These are phyloP conservation scores for Trichodelitschia bisporula DNA, from an alignment of 495 filamentous ascomycete species.

Conservation along the genomic window DNA sequence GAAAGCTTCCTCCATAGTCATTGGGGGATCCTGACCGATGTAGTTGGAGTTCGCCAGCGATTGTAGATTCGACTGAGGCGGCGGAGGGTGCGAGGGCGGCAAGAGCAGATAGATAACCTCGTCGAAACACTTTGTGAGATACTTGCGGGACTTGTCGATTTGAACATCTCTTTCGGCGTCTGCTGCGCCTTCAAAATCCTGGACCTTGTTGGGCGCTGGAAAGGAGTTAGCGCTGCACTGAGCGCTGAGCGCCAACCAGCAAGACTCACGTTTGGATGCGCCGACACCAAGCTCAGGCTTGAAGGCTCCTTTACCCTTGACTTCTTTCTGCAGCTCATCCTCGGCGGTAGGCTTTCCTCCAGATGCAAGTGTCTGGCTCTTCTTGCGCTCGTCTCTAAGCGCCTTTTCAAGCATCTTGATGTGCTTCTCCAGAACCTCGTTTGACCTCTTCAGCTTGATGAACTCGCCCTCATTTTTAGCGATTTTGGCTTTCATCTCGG, in stretches of 20 bases:
- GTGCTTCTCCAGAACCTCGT: slow-evolving; percentile 71
- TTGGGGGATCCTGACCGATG: slow-evolving; percentile 10
- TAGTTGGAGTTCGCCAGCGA: slow-evolving; percentile 8
- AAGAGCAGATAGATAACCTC: slow-evolving; percentile 23
- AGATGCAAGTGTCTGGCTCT: slow-evolving; percentile 13
- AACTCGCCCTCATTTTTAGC: slow-evolving; percentile 82
- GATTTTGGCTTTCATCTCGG: slow-evolving; percentile 97
- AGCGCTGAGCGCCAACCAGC: too few species aligned
- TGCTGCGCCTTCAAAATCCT: too few species aligned
- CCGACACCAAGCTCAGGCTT: too few species aligned
- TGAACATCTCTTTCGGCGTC: slow-evolving; percentile 16
- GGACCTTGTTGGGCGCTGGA: too few species aligned
- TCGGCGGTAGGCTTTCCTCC: slow-evolving; percentile 10
- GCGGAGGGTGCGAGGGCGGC: slow-evolving; percentile 19
- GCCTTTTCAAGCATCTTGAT: slow-evolving; percentile 77
- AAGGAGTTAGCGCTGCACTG: too few species aligned
- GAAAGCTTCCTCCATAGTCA: slow-evolving; percentile 17
- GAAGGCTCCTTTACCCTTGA: slow-evolving; percentile 6
- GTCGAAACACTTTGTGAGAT: slow-evolving; percentile 19
- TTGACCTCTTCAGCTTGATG: slow-evolving; percentile 58
- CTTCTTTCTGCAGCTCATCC: slow-evolving; percentile 7
- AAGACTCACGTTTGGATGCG: too few species aligned
- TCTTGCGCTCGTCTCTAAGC: slow-evolving; percentile 45
- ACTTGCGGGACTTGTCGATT: slow-evolving; percentile 17
- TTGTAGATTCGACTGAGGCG: slow-evolving; percentile 12